phyloP scores from a whole-genome alignment of 2,329 filamentous ascomycete species.

The Onygenales sp. region DNA sequence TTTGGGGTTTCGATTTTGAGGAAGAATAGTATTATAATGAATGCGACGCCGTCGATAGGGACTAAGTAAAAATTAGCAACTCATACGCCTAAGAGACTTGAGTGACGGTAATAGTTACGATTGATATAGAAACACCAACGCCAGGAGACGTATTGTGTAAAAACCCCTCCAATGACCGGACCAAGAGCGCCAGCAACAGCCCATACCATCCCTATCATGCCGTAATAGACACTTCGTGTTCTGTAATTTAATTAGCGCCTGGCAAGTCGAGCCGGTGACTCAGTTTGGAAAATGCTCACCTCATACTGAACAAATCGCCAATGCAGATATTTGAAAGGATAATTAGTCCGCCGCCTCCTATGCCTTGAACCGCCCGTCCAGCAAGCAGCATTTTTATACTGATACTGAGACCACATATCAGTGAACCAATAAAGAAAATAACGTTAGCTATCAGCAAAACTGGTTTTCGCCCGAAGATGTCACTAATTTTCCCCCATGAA shows the following conservation, averaged over 20 bases:
- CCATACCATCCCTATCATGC: conserved; percentile 53
- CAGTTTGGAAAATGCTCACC: conserved; percentile 19
- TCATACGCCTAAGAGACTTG: background rate
- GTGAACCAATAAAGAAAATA: conserved; percentile 53
- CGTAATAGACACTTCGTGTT: conserved; percentile 51
- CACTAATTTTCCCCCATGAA: conserved; percentile 52
- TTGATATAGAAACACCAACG: conserved; percentile 55
- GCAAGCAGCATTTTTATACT: conserved; percentile 55
- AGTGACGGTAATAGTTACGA: conserved; percentile 27
- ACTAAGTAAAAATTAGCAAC: conserved; percentile 22
- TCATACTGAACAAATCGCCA: conserved; percentile 53
- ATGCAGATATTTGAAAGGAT: conserved; percentile 57
- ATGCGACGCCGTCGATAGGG: conserved; percentile 50
- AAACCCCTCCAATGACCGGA: conserved; percentile 52
- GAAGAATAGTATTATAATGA: conserved; percentile 50
- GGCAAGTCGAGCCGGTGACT: too few relatives aligned
- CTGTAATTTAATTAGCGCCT: conserved; percentile 14
- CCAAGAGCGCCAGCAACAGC: conserved; percentile 51
- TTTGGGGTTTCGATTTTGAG: conserved; percentile 52
- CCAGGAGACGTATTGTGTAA: conserved; percentile 52
- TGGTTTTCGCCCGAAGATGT: conserved; percentile 59
- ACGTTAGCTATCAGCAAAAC: conserved; percentile 51
- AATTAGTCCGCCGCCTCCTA: conserved; percentile 54
- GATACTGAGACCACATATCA: conserved; percentile 49
- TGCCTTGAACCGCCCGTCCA: conserved; percentile 53